Percentiles rank a stretch among this genome's conserved stretches.
phyloP scores from a whole-genome alignment of 2,329 filamentous ascomycete genomes.

The Aspergillus hiratsukae region DNA sequence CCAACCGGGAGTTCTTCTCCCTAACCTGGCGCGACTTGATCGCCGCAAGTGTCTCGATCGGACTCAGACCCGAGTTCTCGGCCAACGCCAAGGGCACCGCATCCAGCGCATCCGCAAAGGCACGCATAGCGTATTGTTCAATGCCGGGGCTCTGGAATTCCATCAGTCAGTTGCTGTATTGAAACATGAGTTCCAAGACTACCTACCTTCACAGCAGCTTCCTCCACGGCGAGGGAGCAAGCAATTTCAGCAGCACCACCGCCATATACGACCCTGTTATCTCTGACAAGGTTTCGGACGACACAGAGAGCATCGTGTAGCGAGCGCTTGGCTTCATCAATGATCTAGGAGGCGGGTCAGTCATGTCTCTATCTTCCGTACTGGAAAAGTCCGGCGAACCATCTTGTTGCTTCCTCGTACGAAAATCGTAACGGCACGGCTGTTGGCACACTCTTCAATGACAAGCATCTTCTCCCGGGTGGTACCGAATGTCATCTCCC shows the following conservation, averaged over 20 bases:
- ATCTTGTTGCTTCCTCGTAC: slow-evolving; percentile 99
- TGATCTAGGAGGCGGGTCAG: slow-evolving; percentile 61
- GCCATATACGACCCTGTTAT: slow-evolving; percentile 96
- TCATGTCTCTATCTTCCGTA: background rate
- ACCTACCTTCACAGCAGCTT: slow-evolving; percentile 74
- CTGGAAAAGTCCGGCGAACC: slow-evolving; percentile 52
- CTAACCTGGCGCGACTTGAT: slow-evolving; percentile 97
- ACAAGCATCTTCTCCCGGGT: slow-evolving; percentile 99
- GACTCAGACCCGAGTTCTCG: slow-evolving; percentile 93
- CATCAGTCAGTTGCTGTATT: slow-evolving; percentile 7
- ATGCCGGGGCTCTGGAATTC: slow-evolving; percentile 72
- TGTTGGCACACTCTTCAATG: slow-evolving; percentile 98
- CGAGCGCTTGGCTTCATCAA: slow-evolving; percentile 97
- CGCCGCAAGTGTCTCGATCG: slow-evolving; percentile 89
- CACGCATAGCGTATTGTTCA: slow-evolving; percentile 98
- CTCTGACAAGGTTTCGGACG: slow-evolving; percentile 89
- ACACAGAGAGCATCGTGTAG: slow-evolving; percentile 97
- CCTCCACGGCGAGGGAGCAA: slow-evolving; percentile 92
- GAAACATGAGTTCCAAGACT: background rate
- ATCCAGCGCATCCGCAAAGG: slow-evolving; percentile 92
- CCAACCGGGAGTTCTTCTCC: slow-evolving; percentile 71
- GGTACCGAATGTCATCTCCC: slow-evolving; percentile 94
- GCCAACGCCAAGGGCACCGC: slow-evolving; percentile 91
- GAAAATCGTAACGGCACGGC: slow-evolving; percentile 91
- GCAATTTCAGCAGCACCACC: slow-evolving; percentile 96